A percentile compares a stretch with the other conserved stretches of the same genome.
Evolutionary conservation across 495 filamentous ascomycete genomes (phyloP).

Genomic region (Cercophora sp.): DNA sequence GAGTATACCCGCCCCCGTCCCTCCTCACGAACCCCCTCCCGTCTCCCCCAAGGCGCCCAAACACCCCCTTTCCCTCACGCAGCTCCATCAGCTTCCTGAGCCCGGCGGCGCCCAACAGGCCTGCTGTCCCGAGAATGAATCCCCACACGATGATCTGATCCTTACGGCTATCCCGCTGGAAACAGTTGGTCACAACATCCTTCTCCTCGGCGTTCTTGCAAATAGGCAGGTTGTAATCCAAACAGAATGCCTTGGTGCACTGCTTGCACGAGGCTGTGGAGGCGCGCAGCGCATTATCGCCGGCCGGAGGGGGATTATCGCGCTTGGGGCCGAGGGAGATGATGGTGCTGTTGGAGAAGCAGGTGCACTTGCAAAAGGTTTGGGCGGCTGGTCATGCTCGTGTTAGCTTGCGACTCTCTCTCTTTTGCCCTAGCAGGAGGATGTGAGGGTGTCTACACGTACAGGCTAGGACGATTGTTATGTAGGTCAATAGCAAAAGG

Average conservation of each 20-base stretch:
- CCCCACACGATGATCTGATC: slow-evolving; percentile 88
- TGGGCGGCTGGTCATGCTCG: slow-evolving; percentile 49
- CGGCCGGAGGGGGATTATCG: slow-evolving; percentile 19
- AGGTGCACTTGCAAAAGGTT: slow-evolving; percentile 98
- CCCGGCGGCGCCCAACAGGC: slow-evolving; percentile 75
- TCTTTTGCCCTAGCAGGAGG: too few relatives aligned
- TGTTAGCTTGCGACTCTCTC: slow-evolving; percentile 14
- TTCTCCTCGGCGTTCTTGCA: slow-evolving; percentile 82
- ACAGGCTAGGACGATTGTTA: too few relatives aligned
- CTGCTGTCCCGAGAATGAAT: slow-evolving; percentile 84
- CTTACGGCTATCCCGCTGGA: slow-evolving; percentile 87
- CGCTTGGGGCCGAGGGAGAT: slow-evolving; percentile 60
- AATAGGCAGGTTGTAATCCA: slow-evolving; percentile 76
- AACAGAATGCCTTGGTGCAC: slow-evolving; percentile 89
- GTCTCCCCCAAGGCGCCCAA: too few relatives aligned
- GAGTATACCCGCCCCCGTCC: neutral
- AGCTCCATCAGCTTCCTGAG: slow-evolving; percentile 51
- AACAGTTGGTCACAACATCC: slow-evolving; percentile 86
- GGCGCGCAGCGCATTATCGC: slow-evolving; percentile 21
- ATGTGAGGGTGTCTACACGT: too few relatives aligned
- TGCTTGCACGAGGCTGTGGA: slow-evolving; percentile 59
- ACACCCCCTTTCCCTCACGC: too few relatives aligned
- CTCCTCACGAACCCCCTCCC: neutral
- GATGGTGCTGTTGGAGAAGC: slow-evolving; percentile 85
- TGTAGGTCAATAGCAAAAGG: too few relatives aligned